Base-by-base conservation (phyloP, 257 asterid species). In the Gentiana straminea region DNA sequence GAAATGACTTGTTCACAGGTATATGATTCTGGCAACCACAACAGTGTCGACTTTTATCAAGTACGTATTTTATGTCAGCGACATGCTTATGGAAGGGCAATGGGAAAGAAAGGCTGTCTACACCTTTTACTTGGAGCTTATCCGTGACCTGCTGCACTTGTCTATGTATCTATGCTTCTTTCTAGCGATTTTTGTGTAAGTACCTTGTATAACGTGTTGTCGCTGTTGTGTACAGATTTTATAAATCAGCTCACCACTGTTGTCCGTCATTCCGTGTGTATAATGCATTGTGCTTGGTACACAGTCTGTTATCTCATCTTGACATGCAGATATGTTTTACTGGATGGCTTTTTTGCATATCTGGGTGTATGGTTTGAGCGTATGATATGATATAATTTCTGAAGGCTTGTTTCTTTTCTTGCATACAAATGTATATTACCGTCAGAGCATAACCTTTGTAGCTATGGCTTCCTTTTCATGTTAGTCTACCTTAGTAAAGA, bases 81-180 rank as follows among this genome's bases (percentile, higher is more conserved):
- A 91, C 79, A 84, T 87, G 98, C 75, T 81, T 62, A 87, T 91
- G 98, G 98, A 91, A 54, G 98, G 98, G 49, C 98, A 91, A 63
- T 91, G 98, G 98, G 98, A 91, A 73, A 81, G 63, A 62, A 91
- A 84, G 77, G 88, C 96, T 77, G 98, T 91, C 70, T 91, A 75
- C 77, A 91, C 95, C 68, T 91, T 91, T 62, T 84, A 87, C 80
- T 70, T 91, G 84, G 98, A 91, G 72, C 95, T 91, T 67, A 62
- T 85, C 32, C 80, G 84, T 13, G 96, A 91, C 81, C 74, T 91
- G 70, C 84, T 91, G 64, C 98, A 87, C 75, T 78, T 91, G 84
- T 84, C 96, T 65, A 71, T 91, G 86, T 91, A 91, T 74, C 80
- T 91, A 73, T 87, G 96, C 74, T 91, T 91, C 95, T 91, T 91